Base-by-base conservation (phyloP, 164 flowering plant species). In the Aristolochia contorta region DNA sequence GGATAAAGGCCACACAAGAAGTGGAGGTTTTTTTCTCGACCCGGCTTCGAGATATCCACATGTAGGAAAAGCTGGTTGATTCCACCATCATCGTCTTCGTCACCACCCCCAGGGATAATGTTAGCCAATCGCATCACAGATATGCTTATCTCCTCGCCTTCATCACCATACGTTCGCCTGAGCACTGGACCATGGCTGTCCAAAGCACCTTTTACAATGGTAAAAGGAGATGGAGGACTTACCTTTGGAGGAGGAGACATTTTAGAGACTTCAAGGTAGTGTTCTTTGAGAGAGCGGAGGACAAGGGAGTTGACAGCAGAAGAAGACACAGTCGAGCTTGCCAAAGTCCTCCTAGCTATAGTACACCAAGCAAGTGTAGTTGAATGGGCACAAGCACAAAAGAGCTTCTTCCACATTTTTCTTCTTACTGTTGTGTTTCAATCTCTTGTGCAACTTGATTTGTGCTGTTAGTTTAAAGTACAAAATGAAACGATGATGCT, bases 221-320 rank as follows among this genome's bases (percentile, higher is more conserved):
- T 57, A 68, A 86, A 91, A 2, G 85, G 70, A 21, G 84, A 57
- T 2, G 97, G 97, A 47, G 97, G 96, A 64, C 70, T 83, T 61
- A 91, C 77, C 58, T 85, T 91, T 18, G 94, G 94, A 10, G 97
- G 97, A 63, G 83, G 87, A 49, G 68, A 60, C 91, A 86, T 84
- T 70, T 84, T 88, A 70, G 96, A 77, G 78, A 80, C 82, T 76
- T 91, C 96, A 47, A 78, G 75, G 59, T 86, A 88, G 84, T 91
- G 97, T 14, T 86, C 91, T 71, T 83, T 91, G 69, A 88, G 90
- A 20, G 96, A 86, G n/a, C 94, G 93, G 62, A 91, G 91, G 20
- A 91, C 21, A 46, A 84, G 65, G 37, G 89, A 80, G 72, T 86
- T 67, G 25, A 88, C 83, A 50, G 85, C 83, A 56, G 85, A 51